Evolutionary conservation across 164 flowering plant genomes (phyloP), one percentile per base, ranked within the genome.

Genomic region (Tinospora cordifolia): DNA sequence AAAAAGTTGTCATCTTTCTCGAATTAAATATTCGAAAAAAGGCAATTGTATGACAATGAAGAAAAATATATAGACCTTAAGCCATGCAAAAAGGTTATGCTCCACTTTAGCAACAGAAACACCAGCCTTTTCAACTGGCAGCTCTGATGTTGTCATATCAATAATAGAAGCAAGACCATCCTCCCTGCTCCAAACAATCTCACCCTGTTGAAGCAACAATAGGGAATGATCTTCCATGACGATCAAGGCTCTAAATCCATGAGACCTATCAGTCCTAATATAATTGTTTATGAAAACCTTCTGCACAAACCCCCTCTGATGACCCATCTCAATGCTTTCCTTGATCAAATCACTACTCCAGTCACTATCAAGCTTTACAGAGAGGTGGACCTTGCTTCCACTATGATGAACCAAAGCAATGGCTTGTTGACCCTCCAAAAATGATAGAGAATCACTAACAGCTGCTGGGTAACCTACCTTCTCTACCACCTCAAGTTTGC

Each of bases 151-250:
- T 57, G 88, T 86, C 46, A 87, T 89, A 80, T 87, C 97, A 62
- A 88, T 72, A 74, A 95, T 77, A 40, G 98, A 95, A 67, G 97
- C 98, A 72, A 95, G 90, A 40, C 97, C 93, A 79, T 95, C 99
- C 75, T 95, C 99, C 80, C 98, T 84, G 68, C 83, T 82, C 99
- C 99, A 95, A 24, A 95, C 98, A 84, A 90, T 83, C 70, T 79
- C 89, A 72, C 99, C 98, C 79, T 95, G 98, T 71, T 95, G 99
- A 57, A 92, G 64, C 71, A 95, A 79, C 69, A 88, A 70, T 36
- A 89, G 80, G 15, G 99, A 92, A 79, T 95, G 90, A 80, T 95
- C 98, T 78, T 92, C 97, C 98, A 92, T 90, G 54, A 90, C 93
- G 84, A 95, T 82, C 83, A 95, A 83, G 26, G 92, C 98, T 80